phyloP scores from a whole-genome alignment of 2,329 filamentous ascomycete species.

The Hypoxylon sp. region DNA sequence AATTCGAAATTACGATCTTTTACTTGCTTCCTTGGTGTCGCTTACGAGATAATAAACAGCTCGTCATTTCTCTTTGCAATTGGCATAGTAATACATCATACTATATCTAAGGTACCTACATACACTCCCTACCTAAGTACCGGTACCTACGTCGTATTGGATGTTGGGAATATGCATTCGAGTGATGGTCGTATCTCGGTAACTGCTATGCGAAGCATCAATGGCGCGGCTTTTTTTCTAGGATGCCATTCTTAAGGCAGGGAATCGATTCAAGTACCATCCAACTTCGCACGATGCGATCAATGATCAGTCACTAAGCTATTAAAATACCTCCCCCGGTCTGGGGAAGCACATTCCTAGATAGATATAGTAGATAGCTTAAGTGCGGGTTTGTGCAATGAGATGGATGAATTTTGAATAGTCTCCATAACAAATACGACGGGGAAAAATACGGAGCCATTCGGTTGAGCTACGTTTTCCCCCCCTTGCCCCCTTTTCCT shows the following conservation, averaged over 20 bases:
- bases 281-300: too few relatives aligned
- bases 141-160: too few relatives aligned
- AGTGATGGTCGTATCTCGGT: slow-evolving; percentile 1
- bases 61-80: slow-evolving; percentile 11
- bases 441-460: slow-evolving; percentile 13
- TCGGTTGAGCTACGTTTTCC: slow-evolving; percentile 8
- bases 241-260: too few relatives aligned
- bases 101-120: not conserved
- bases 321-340: slow-evolving; percentile 18
- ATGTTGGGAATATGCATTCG: not conserved
- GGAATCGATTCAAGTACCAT: too few relatives aligned
- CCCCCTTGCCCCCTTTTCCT: not conserved
- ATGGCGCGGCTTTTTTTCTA: not conserved
- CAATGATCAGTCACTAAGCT: slow-evolving; percentile 19
- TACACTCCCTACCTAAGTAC: too few relatives aligned
- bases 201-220: not conserved
- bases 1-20: too few relatives aligned
- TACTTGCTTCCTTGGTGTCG: slow-evolving; percentile 1
- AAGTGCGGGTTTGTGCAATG: slow-evolving; percentile 5
- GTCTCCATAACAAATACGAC: slow-evolving; percentile 22
- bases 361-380: not conserved
- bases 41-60: slow-evolving; percentile 3
- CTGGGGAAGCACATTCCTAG: slow-evolving; percentile 14
- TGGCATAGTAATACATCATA: slow-evolving; percentile 26
- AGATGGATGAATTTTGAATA: slow-evolving; percentile 12